Evolutionary conservation across 495 filamentous ascomycete genomes (phyloP), one percentile per base, ranked within the genome.

Genomic region (Daldinia bambusicola): DNA sequence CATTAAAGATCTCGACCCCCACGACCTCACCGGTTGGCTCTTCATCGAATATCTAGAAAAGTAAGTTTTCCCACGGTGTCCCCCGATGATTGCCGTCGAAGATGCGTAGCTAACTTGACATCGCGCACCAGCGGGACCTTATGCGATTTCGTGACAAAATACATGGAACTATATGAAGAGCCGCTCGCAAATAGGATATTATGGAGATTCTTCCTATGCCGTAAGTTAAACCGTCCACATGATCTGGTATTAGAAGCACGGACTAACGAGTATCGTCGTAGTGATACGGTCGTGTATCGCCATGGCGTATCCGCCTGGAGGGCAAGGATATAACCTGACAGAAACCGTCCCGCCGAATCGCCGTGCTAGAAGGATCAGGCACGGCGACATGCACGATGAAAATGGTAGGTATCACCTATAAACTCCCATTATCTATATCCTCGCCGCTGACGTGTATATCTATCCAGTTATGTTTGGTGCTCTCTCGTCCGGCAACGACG

Each of bases 151-250:
- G 3, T 52, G 31, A 16, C 22, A 7, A 30, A 16, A 6, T 18
- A 14, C 14, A 6, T 1, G 20, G 22, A 53, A 2, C 0, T 32
- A 53, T 32, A 14, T 2, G 30, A 53, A 1, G 50, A 8, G 13
- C 50, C 26, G 13, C 50, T 53, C 12, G 26, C 50, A 20, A 53
- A 53, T 32, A 53, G 50, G 13, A 14, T 53, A 4, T 8, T 53
- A 53, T 53, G 50, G 50, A 53, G 50, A 16, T 32, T 53, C 13
- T 53, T 53, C 7, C 26, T 53, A 0, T 53, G 50, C 13, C 31
- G 50, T 53, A 53, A 53, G 50, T 53, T 16, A 9, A 53, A 12
- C 13, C 13, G 13, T 14, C 22, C 13, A 32, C 26, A 12, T 4
- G 7, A 32, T n/a, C 4, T 18, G 40, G 5, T 1, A 43, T 6